Conservation (phyloP, 2,329 filamentous ascomycete genomes). For the Cephalotrichum gorgonifer region DNA sequence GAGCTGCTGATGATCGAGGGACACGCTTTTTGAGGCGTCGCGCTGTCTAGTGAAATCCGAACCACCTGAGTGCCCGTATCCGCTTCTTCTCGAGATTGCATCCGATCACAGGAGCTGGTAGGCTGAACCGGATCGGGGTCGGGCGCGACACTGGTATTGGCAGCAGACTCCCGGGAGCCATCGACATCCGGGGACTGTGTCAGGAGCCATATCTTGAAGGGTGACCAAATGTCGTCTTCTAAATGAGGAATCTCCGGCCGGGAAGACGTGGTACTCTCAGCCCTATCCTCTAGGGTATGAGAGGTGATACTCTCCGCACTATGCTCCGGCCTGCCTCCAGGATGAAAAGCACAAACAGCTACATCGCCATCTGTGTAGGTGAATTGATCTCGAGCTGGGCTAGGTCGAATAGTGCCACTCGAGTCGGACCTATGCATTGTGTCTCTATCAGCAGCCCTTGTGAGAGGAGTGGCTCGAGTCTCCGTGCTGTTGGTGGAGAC, state of each 20-base stretch:
- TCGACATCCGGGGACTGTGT: background rate
- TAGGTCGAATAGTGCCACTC: background rate
- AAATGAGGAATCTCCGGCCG: background rate
- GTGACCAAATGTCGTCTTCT: background rate
- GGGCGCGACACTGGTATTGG: background rate
- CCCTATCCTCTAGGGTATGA: background rate
- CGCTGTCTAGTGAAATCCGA: too few species aligned
- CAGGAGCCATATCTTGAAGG: background rate
- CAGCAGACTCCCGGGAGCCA: background rate
- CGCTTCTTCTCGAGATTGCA: background rate
- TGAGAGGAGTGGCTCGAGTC: background rate
- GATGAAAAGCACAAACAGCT: background rate
- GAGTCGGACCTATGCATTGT: background rate
- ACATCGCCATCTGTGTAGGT: background rate
- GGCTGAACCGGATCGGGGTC: background rate
- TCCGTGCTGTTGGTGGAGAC: background rate
- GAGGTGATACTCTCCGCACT: background rate
- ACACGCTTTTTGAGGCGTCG: too few species aligned
- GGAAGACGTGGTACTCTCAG: background rate
- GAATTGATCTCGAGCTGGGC: background rate
- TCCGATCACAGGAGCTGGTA: background rate
- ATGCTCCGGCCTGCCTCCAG: background rate
- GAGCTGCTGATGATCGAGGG: background rate
- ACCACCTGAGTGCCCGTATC: too few species aligned
- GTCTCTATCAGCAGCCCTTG: background rate